A percentile compares a stretch with the other conserved stretches of the same genome.
Evolutionary conservation across 1,139 yeast genomes (phyloP).

Genomic region (Pichia sp.): DNA sequence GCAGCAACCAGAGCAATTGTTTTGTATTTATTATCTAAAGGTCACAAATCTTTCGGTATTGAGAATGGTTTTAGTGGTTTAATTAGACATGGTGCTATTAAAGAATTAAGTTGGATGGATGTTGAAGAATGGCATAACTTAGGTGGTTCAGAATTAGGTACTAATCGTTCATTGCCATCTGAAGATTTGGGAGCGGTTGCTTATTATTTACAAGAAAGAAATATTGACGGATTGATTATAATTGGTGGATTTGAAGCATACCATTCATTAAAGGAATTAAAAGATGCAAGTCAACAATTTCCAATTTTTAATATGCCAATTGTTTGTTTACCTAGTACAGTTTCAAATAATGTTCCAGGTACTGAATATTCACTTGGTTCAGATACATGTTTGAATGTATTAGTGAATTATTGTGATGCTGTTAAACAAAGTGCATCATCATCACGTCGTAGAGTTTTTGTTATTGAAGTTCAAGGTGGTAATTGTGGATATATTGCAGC

Average conservation of each 20-base stretch:
- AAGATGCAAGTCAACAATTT: conserved; percentile 62
- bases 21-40: conserved; percentile 81
- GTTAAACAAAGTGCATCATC: conserved; percentile 94
- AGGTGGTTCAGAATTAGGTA: conserved; percentile 96
- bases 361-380: conserved; percentile 91
- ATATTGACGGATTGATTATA: conserved; percentile 77
- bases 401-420: conserved; percentile 89
- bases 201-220: conserved; percentile 78
- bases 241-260: conserved; percentile 97
- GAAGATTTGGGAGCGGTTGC: conserved; percentile 84
- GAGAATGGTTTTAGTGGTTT: conserved; percentile 93
- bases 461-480: conserved; percentile 97
- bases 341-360: conserved; percentile 97
- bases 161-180: conserved; percentile 81
- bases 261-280: conserved; percentile 72
- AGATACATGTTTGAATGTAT: conserved; percentile 87
- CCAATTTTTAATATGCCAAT: conserved; percentile 93
- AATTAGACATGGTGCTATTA: conserved; percentile 70
- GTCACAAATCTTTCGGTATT: conserved; percentile 83
- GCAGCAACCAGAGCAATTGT: conserved; percentile 91
- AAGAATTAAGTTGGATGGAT: conserved; percentile 74
- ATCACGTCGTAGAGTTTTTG: conserved; percentile 89
- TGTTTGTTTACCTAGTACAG: conserved; percentile 90
- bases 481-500: conserved; percentile 92
- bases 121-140: conserved; percentile 84